Evolutionary conservation across 441 rosid genomes (phyloP).

Genomic region (Pelargonium myrrhifolium): DNA sequence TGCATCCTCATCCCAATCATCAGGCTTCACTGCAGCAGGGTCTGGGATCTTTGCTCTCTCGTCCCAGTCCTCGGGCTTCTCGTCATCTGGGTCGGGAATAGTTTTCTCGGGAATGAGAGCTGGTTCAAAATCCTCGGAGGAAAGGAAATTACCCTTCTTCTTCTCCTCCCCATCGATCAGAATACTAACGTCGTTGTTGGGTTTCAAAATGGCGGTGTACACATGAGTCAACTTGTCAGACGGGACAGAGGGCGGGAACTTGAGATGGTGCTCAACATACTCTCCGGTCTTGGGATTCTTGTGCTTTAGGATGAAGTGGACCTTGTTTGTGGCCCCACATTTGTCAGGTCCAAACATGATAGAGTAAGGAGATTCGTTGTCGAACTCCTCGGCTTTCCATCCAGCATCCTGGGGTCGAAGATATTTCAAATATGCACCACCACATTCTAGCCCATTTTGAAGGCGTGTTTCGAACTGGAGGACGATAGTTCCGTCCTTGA

Average conservation of each 20-base stretch:
- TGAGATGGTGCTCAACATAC: constrained; percentile 26
- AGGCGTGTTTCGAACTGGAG: constrained; percentile 32
- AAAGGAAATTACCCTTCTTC: constrained; percentile 24
- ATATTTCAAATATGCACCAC: constrained; percentile 32
- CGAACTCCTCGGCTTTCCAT: constrained; percentile 23
- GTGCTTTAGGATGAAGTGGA: constrained; percentile 31
- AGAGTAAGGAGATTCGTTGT: constrained; percentile 25
- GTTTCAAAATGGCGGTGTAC: constrained; percentile 30
- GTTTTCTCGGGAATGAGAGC: constrained; percentile 24
- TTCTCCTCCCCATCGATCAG: constrained; percentile 28
- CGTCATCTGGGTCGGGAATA: constrained; percentile 26
- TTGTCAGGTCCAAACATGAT: constrained; percentile 35
- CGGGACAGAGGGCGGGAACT: constrained; percentile 26
- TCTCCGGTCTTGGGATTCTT: constrained; percentile 27
- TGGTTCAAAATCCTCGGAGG: constrained; percentile 27
- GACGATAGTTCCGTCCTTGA: constrained; percentile 21
- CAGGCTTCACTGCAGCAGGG: constrained; percentile 24
- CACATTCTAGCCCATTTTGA: constrained; percentile 29
- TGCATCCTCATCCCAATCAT: constrained; percentile 33
- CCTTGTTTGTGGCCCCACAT: constrained; percentile 30
- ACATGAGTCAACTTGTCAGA: constrained; percentile 26
- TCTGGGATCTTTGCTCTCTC: constrained; percentile 25
- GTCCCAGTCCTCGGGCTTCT: constrained; percentile 35
- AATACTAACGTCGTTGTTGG: constrained; percentile 21
- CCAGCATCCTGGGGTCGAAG: constrained; percentile 29